Evolutionary conservation across 139 green algal species (phyloP), one percentile per base, ranked within the genome.

Genomic region (Chlorella ohadii): DNA sequence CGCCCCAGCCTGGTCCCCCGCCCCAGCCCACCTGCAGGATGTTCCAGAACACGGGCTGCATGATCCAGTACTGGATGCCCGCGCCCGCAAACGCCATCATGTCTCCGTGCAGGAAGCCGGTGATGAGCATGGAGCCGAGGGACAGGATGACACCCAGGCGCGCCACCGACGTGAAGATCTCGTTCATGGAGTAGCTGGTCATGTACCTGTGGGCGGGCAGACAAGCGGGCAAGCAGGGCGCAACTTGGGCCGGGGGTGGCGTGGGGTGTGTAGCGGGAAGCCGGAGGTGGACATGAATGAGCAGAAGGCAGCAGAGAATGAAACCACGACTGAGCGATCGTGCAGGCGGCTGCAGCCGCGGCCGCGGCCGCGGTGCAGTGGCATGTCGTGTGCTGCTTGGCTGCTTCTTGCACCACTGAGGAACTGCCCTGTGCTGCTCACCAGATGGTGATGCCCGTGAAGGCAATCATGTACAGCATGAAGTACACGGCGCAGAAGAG

Each of bases 401-500:
- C 44, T 11, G 44, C 44, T 11, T 55, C 7, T 11, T 11, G 44
- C 44, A 55, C 11, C 44, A 6, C 44, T 55, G 44, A 11, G 7
- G 7, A 55, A 6, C 6, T 11, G 7, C 44, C 44, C 44, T 55
- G 7, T 55, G 7, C 7, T 17, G 47, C 79, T 51, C 47, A 85
- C 66, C 80, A 87, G 68, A 90, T 90, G 39, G 86, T 87, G 74
- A 90, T 83, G 36, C 75, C 86, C 13, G 86, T 90, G 76, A 90
- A 90, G 55, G 84, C 82, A 20, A 87, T 39, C 86, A 90, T 90
- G 57, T 90, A 90, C 56, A 90, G 81, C 34, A 82, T 84, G 81
- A 90, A 90, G 59, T 85, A 90, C 19, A 90, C 81, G 16, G 86
- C 77, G 77, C 86, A 90, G 81, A 90, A 90, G 25, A 85, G 63